phyloP scores from a whole-genome alignment of 495 filamentous ascomycete genomes.

The Penicillium tannophilum region DNA sequence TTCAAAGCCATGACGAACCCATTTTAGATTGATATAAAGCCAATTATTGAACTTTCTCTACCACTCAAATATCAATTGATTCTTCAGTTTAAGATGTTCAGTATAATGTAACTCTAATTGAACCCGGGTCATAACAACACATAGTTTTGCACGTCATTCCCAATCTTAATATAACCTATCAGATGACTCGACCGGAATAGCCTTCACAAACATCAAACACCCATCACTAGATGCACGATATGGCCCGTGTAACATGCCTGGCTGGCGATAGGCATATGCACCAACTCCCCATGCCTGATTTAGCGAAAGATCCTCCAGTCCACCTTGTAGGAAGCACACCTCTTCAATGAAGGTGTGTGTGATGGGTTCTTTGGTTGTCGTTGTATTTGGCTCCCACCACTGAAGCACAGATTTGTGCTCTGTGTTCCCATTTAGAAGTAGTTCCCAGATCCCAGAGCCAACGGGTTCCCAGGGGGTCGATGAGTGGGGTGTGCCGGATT shows the following conservation, averaged over 20 bases:
- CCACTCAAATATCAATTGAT: no score
- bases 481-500: slow-evolving; percentile 15
- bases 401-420: slow-evolving; percentile 27
- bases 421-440: slow-evolving; percentile 22
- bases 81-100: no score
- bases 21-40: no score
- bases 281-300: slow-evolving; percentile 25
- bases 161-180: background rate
- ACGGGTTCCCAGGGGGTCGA: slow-evolving; percentile 27
- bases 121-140: no score
- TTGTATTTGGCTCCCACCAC: slow-evolving; percentile 29
- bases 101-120: no score
- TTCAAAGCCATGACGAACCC: no score
- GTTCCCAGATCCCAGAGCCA: slow-evolving; percentile 29
- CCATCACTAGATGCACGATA: slow-evolving; percentile 23
- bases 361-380: slow-evolving; percentile 16
- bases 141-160: background rate
- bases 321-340: slow-evolving; percentile 29
- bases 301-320: slow-evolving; percentile 27
- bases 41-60: no score
- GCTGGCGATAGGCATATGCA: slow-evolving; percentile 27
- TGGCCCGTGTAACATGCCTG: slow-evolving; percentile 29
- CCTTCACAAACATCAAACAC: slow-evolving; percentile 30
- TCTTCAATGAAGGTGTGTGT: slow-evolving; percentile 31
- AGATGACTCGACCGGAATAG: slow-evolving; percentile 5